These are phyloP conservation scores for Bothriochloa decipiens DNA, from an alignment of 176 grass and related monocot genomes.

Conservation along the genomic window DNA sequence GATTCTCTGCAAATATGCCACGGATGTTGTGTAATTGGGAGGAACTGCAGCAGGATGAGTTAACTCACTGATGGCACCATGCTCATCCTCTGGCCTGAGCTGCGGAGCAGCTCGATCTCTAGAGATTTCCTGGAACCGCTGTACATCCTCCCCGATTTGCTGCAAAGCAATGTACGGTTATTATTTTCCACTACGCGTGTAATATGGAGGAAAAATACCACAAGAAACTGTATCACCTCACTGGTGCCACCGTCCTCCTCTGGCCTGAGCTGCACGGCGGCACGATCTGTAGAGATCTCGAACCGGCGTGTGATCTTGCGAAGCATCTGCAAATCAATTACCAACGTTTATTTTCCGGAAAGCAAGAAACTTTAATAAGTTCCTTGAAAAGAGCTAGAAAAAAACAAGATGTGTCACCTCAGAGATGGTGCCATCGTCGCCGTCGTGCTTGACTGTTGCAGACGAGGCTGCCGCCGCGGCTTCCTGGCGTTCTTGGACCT, in stretches of 20 bases:
- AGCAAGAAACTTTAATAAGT: too few species aligned
- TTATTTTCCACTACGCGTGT: neutral
- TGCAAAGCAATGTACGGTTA: neutral
- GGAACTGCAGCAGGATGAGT: too few species aligned
- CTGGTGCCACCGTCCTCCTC: neutral
- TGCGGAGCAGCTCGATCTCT: slow-evolving; percentile 15
- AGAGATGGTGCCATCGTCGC: too few species aligned
- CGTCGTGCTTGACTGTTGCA: too few species aligned
- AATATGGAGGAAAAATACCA: neutral
- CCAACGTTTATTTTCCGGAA: too few species aligned
- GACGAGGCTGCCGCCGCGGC: too few species aligned
- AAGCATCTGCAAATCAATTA: neutral
- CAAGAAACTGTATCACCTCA: neutral
- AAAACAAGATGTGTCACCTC: too few species aligned
- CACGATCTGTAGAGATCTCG: neutral
- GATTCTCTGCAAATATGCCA: too few species aligned
- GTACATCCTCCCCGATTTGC: neutral
- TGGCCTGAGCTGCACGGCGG: neutral
- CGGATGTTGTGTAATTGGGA: too few species aligned
- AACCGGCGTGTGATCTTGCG: neutral
- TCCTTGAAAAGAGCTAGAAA: too few species aligned
- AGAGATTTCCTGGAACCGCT: slow-evolving; percentile 36
- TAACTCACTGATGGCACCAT: too few species aligned
- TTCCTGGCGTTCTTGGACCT: too few species aligned
- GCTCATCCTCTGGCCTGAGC: slow-evolving; percentile 34